Percentiles rank a stretch among this genome's conserved stretches.
Conservation (phyloP, 2,329 filamentous ascomycete species). For the Phoma herbarum region DNA sequence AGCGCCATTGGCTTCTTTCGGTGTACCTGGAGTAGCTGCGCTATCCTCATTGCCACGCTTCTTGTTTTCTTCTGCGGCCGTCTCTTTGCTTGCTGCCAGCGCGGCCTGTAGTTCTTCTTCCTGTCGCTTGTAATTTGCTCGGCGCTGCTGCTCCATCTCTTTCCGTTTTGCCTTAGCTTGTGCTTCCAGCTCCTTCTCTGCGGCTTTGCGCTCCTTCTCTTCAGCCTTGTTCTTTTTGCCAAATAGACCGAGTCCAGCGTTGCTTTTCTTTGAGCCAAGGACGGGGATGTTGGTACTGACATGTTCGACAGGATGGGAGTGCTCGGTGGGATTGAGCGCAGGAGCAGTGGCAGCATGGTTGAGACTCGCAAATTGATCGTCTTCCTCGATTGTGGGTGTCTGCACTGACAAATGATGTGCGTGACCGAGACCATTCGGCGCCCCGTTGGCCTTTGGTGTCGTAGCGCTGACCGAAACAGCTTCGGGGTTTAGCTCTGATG, state of each 20-base stretch:
- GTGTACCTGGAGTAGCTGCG: slow-evolving; percentile 3
- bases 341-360: slow-evolving; percentile 73
- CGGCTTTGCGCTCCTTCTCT: slow-evolving; percentile 67
- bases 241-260: slow-evolving; percentile 53
- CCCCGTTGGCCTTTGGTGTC: slow-evolving; percentile 60
- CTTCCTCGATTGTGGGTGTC: slow-evolving; percentile 55
- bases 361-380: slow-evolving; percentile 64
- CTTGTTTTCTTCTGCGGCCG: slow-evolving; percentile 61
- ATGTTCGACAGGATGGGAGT: slow-evolving; percentile 44
- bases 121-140: slow-evolving; percentile 64
- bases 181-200: slow-evolving; percentile 62
- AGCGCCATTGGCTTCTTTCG: slow-evolving; percentile 48
- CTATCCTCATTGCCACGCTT: slow-evolving; percentile 26
- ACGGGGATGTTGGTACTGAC: slow-evolving; percentile 43
- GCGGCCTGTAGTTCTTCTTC: slow-evolving; percentile 71
- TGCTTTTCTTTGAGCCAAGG: slow-evolving; percentile 49
- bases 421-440: slow-evolving; percentile 46
- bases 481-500: slow-evolving; percentile 62
- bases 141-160: slow-evolving; percentile 61
- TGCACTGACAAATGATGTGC: slow-evolving; percentile 46
- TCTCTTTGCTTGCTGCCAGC: slow-evolving; percentile 71
- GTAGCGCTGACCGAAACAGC: slow-evolving; percentile 60
- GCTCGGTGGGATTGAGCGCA: slow-evolving; percentile 46
- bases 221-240: slow-evolving; percentile 68
- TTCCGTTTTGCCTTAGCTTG: slow-evolving; percentile 58